phyloP scores from a whole-genome alignment of 768 basidiomycete genomes.

The Lactarius deliciosus region DNA sequence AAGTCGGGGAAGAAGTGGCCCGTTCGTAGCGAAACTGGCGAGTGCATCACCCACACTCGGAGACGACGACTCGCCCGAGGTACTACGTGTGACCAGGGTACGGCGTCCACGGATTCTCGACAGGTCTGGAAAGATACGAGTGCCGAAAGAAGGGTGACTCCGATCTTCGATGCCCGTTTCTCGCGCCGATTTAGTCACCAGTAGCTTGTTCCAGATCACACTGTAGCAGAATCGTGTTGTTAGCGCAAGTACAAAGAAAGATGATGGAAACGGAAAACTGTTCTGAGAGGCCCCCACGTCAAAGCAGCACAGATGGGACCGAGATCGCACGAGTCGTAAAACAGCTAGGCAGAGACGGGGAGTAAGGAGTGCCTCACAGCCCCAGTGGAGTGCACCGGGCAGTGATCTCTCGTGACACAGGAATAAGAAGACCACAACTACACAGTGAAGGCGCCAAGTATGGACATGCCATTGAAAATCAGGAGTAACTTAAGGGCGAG shows the following conservation, averaged over 20 bases:
- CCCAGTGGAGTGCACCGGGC: background rate
- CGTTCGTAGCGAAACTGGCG: constrained; percentile 35
- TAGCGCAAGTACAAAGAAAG: constrained; percentile 2
- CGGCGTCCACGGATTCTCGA: constrained; percentile 12
- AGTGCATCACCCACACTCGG: constrained; percentile 30
- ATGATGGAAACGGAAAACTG: background rate
- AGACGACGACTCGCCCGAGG: background rate
- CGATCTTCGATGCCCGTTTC: background rate
- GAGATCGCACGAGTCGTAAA: background rate
- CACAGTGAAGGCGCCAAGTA: background rate
- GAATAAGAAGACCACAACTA: background rate
- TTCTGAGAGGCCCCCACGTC: background rate
- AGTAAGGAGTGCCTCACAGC: background rate
- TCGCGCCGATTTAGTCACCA: constrained; percentile 4
- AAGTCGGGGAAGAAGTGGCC: constrained; percentile 39
- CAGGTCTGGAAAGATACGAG: constrained; percentile 25
- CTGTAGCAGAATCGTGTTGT: constrained; percentile 14
- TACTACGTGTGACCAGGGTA: background rate
- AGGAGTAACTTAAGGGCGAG: background rate
- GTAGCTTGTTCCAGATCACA: constrained; percentile 29
- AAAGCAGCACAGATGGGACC: background rate
- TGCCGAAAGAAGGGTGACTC: background rate
- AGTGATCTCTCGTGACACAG: background rate
- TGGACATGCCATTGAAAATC: background rate
- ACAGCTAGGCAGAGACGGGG: background rate